Evolutionary conservation across 352 stramenopile species (phyloP).

Genomic region (Phytophthora tentaculata): DNA sequence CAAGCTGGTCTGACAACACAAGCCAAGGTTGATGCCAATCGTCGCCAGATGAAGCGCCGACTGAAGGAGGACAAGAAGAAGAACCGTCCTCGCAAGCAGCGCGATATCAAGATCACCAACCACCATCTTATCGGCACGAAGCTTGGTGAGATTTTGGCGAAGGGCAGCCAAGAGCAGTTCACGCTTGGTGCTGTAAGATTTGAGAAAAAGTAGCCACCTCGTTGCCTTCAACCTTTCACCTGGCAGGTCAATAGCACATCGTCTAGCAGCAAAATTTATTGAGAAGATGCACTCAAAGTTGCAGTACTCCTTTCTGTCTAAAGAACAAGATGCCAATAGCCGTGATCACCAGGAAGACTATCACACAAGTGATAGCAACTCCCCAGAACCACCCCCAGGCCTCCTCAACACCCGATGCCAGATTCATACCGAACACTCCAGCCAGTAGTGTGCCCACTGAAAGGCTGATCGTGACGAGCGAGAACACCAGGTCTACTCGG

Average conservation of each 20-base stretch:
- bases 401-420: constrained; percentile 36
- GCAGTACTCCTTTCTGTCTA: constrained; percentile 38
- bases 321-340: constrained; percentile 18
- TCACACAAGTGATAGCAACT: constrained; percentile 38
- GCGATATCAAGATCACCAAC: constrained; percentile 91
- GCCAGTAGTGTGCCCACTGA: constrained; percentile 39
- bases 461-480: constrained; percentile 41
- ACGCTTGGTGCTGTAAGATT: constrained; percentile 86
- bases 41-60: constrained; percentile 78
- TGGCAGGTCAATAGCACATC: constrained; percentile 2
- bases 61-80: constrained; percentile 88
- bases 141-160: constrained; percentile 83
- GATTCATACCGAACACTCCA: constrained; percentile 47
- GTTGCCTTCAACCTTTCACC: too few relatives aligned
- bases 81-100: constrained; percentile 78
- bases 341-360: constrained; percentile 14
- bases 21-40: constrained; percentile 82
- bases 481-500: constrained; percentile 40
- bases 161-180: constrained; percentile 78
- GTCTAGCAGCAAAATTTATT: constrained; percentile 23
- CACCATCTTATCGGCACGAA: constrained; percentile 89
- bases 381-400: constrained; percentile 34
- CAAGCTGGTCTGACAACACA: constrained; percentile 84
- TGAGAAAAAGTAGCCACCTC: constrained; percentile 63
- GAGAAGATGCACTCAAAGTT: constrained; percentile 35